phyloP scores from a whole-genome alignment of 768 basidiomycete genomes.

The Podaxis rugospora region DNA sequence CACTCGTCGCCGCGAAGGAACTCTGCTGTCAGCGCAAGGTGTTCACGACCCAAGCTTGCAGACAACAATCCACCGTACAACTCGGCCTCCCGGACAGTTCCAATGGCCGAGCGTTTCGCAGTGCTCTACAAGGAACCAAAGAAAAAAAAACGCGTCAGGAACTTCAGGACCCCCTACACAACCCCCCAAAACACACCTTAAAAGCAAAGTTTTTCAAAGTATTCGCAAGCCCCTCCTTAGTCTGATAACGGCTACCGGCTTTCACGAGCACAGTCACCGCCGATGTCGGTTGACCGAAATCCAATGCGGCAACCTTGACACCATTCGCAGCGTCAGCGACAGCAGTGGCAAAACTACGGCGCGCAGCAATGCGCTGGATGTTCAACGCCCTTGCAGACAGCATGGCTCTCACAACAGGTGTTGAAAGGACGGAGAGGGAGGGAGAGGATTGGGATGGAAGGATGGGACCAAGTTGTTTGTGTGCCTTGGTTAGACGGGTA shows the following conservation, averaged over 20 bases:
- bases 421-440: slow-evolving; percentile 25
- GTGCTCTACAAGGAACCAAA: slow-evolving; percentile 58
- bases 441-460: slow-evolving; percentile 14
- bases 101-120: slow-evolving; percentile 79
- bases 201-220: slow-evolving; percentile 97
- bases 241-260: slow-evolving; percentile 87
- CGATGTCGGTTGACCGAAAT: slow-evolving; percentile 79
- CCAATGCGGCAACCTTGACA: slow-evolving; percentile 82
- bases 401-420: slow-evolving; percentile 31
- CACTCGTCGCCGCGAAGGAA: slow-evolving; percentile 96
- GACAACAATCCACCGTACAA: slow-evolving; percentile 91
- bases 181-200: slow-evolving; percentile 61
- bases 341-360: slow-evolving; percentile 75
- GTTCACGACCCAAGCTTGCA: slow-evolving; percentile 78
- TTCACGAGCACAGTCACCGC: slow-evolving; percentile 89
- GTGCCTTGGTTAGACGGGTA: slow-evolving; percentile 10
- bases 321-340: slow-evolving; percentile 62
- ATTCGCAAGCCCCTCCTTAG: slow-evolving; percentile 87
- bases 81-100: slow-evolving; percentile 89
- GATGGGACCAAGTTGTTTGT: slow-evolving; percentile 9
- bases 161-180: background rate
- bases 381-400: slow-evolving; percentile 57
- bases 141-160: background rate
- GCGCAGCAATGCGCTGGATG: slow-evolving; percentile 49
- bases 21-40: slow-evolving; percentile 90